Conservation (phyloP, 1,284 basidiomycete genomes). For the Trametes sp. region DNA sequence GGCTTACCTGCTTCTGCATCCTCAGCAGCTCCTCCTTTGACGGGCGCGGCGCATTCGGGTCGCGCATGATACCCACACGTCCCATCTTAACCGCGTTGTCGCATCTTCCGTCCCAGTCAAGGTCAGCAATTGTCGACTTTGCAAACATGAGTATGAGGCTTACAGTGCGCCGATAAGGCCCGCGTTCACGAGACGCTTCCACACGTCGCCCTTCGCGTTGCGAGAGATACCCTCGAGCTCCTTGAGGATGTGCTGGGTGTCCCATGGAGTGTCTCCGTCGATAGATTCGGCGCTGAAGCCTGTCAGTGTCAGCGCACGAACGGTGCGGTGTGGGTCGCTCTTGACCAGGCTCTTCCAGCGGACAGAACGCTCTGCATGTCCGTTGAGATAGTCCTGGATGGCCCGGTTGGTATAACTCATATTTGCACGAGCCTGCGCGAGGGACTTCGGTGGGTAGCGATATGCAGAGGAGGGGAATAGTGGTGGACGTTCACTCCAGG, state of each 20-base stretch:
- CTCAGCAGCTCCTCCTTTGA: not conserved
- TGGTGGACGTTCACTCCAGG: not conserved
- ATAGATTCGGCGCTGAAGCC: not conserved
- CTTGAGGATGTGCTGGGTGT: not conserved
- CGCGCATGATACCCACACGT: not conserved
- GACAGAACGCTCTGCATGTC: slow-evolving; percentile 1
- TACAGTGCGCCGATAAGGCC: slow-evolving; percentile 9
- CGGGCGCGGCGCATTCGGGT: not conserved
- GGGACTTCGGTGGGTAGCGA: too few species aligned
- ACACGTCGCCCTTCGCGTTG: slow-evolving; percentile 1
- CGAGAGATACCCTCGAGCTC: not conserved
- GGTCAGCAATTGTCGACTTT: too few species aligned
- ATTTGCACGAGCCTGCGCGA: not conserved
- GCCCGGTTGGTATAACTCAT: not conserved
- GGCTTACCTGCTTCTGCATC: not conserved
- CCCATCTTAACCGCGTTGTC: not conserved
- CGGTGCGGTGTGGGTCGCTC: slow-evolving; percentile 8
- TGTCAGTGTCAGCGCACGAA: not conserved
- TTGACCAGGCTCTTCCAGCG: slow-evolving; percentile 9
- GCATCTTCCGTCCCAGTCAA: not conserved
- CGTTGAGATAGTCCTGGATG: not conserved
- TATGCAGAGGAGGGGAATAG: too few species aligned
- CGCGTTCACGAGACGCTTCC: slow-evolving; percentile 7
- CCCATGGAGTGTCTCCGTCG: slow-evolving; percentile 3
- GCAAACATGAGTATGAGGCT: too few species aligned